Evolutionary conservation across 2,329 filamentous ascomycete species (phyloP).

Genomic region (Knufia petricola): DNA sequence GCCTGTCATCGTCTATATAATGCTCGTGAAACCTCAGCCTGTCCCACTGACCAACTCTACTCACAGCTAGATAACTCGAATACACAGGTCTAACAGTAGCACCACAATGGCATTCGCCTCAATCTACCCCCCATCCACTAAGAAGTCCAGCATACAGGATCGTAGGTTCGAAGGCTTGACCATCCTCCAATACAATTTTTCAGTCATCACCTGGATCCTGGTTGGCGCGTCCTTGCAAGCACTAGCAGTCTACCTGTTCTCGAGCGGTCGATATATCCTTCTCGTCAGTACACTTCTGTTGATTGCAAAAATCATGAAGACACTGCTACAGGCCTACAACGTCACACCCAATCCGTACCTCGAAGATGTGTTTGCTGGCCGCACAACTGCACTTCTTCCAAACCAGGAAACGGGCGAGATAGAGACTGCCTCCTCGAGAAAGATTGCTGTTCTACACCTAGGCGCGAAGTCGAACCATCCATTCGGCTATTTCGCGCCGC

Average conservation of each 20-base stretch:
- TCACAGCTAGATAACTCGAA: too few species aligned
- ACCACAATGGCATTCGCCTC: too few species aligned
- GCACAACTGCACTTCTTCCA: constrained; percentile 32
- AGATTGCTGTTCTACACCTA: constrained; percentile 33
- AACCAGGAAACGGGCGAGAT: constrained; percentile 25
- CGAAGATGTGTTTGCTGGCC: constrained; percentile 27
- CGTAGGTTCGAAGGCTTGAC: too few species aligned
- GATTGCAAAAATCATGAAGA: constrained; percentile 29
- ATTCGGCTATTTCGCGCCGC: constrained; percentile 33
- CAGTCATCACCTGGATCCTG: constrained; percentile 34
- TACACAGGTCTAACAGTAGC: too few species aligned
- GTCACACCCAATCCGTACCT: constrained; percentile 32
- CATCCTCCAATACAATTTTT: constrained; percentile 28
- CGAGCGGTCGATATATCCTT: constrained; percentile 28
- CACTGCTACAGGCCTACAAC: constrained; percentile 27
- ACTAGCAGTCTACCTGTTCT: constrained; percentile 27
- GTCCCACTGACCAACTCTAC: too few species aligned
- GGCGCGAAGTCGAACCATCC: constrained; percentile 32
- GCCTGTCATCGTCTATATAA: too few species aligned
- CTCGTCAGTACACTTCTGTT: constrained; percentile 25
- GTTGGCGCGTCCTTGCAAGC: constrained; percentile 33
- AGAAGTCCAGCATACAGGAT: too few species aligned
- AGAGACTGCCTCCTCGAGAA: constrained; percentile 21
- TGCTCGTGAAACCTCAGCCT: too few species aligned
- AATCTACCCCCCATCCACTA: too few species aligned